Conservation (phyloP, 2,329 filamentous ascomycete species). For the Aspergillus ruber region DNA sequence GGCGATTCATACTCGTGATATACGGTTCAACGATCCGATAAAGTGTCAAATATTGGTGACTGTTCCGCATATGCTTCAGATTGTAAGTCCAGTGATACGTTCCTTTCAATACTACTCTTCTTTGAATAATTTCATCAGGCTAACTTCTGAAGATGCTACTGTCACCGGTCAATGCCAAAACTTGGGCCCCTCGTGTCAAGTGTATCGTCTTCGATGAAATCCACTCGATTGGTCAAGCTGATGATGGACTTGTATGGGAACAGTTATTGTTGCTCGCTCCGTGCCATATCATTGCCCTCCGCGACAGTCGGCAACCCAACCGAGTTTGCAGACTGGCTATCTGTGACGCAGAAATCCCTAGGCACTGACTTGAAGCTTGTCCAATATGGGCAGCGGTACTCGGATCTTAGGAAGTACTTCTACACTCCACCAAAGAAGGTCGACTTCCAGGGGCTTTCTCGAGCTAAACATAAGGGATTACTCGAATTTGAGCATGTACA, state of each 20-base stretch:
- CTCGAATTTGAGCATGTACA: slow-evolving; percentile 44
- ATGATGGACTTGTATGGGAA: slow-evolving; percentile 73
- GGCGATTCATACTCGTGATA: slow-evolving; percentile 72
- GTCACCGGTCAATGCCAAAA: slow-evolving; percentile 57
- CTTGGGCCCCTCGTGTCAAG: slow-evolving; percentile 62
- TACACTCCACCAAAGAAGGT: slow-evolving; percentile 50
- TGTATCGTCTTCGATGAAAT: slow-evolving; percentile 79
- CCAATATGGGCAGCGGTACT: slow-evolving; percentile 63
- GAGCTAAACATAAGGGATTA: slow-evolving; percentile 12
- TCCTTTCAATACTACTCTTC: not conserved
- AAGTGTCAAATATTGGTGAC: slow-evolving; percentile 72
- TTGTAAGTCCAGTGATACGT: slow-evolving; percentile 23
- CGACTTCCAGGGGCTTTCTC: slow-evolving; percentile 48
- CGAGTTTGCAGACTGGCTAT: slow-evolving; percentile 64
- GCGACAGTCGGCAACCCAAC: slow-evolving; percentile 71
- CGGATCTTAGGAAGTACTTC: slow-evolving; percentile 68
- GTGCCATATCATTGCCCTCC: slow-evolving; percentile 71
- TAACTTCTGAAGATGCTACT: slow-evolving; percentile 51
- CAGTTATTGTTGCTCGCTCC: slow-evolving; percentile 67
- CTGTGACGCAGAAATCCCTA: slow-evolving; percentile 55
- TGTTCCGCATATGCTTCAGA: slow-evolving; percentile 71
- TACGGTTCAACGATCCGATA: slow-evolving; percentile 65
- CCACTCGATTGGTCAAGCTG: slow-evolving; percentile 69
- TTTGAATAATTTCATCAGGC: not conserved
- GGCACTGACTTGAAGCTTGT: slow-evolving; percentile 63